Evolutionary conservation across 2,329 filamentous ascomycete genomes (phyloP), one percentile per base, ranked within the genome.

Genomic region (Epichloe typhina): DNA sequence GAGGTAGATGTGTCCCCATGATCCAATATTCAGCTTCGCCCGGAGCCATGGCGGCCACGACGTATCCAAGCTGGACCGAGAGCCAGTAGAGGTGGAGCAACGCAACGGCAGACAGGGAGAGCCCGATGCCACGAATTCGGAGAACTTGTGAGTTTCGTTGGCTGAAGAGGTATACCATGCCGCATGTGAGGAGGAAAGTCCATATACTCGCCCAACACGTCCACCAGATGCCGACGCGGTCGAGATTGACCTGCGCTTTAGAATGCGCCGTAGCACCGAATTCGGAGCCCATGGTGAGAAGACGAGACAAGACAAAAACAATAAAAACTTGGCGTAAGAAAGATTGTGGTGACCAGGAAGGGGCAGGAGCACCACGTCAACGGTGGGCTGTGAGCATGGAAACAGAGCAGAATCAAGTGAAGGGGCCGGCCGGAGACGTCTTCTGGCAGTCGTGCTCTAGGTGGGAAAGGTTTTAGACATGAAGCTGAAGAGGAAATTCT

Each of bases 1-100:
- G 72, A 5, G 81, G 82, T 6, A 84, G 66, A 60, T 77, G 80
- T 43, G 78, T 73, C 46, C 76, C 74, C 81, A 84, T 84, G 59
- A 82, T 70, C 75, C 79, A 84, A 60, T 73, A 84, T 60, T 82
- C 75, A 9, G 70, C 67, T 11, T 72, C 66, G 47, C 73, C 74
- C 0, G 78, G 73, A 26, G 65, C 60, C 2, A 68, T 53, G 0
- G 62, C 57, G 0, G 66, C 68, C 21, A 69, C 50, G 1, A 64
- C 55, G 53, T 71, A 70, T 0, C 58, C 65, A 11, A 66, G 56
- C 57, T 71, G 68, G 3, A 66, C 67, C 1, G 64, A 61, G 6
- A 65, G 49, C 68, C 67, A 72, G 59, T 69, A 72, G 3, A 69
- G 52, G 47, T 72, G 70, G 4, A 72, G 64, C 19, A 69, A 54